Conservation (phyloP, 768 basidiomycete genomes). For the Suillus plorans region DNA sequence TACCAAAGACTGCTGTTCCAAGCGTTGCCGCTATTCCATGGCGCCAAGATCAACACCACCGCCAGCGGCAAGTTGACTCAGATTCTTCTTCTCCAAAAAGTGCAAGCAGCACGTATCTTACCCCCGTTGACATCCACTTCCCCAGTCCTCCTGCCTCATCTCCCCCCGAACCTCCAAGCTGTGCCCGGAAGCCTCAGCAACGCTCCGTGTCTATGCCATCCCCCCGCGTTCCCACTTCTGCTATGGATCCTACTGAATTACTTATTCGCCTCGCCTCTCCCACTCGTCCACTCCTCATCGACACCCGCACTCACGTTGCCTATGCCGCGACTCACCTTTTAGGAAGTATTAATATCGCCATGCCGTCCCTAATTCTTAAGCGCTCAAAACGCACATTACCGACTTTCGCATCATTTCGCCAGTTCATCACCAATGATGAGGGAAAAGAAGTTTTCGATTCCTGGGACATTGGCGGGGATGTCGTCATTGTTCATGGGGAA, state of each 20-base stretch:
- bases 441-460: constrained; percentile 46
- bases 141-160: constrained; percentile 27
- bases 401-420: constrained; percentile 65
- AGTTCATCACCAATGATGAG: constrained; percentile 79
- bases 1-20: constrained; percentile 43
- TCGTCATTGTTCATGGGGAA: constrained; percentile 73
- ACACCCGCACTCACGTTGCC: constrained; percentile 71
- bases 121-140: constrained; percentile 42
- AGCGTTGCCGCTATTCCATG: background rate
- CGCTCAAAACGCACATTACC: constrained; percentile 62
- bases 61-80: constrained; percentile 3
- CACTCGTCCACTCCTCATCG: constrained; percentile 68
- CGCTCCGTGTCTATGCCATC: constrained; percentile 14
- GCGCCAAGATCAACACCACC: constrained; percentile 9
- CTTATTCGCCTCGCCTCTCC: constrained; percentile 48
- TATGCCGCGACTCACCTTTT: constrained; percentile 66
- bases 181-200: constrained; percentile 11
- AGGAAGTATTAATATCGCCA: constrained; percentile 79
- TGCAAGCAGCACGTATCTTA: constrained; percentile 52
- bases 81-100: constrained; percentile 41
- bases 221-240: constrained; percentile 35
- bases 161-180: constrained; percentile 14
- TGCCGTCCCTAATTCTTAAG: constrained; percentile 89
- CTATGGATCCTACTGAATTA: constrained; percentile 44
- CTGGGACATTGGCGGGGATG: constrained; percentile 75